Evolutionary conservation across 192 early-diverging fungal species (phyloP), one percentile per base, ranked within the genome.

Genomic region (Jimgerdemannia flammicorona): DNA sequence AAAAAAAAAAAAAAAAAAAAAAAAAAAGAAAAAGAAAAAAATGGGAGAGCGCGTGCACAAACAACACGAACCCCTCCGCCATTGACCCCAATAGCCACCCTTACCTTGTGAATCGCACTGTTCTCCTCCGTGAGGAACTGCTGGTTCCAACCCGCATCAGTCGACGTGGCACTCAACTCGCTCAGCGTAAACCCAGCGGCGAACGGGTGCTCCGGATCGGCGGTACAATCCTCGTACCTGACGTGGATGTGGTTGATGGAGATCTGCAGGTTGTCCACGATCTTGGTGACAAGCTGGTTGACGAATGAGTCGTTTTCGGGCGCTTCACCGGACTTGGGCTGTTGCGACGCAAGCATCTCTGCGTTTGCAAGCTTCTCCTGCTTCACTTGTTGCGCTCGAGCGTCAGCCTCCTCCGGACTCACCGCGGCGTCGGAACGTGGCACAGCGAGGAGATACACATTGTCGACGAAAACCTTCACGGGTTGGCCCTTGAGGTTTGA

Each of bases 211-310:
- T 85, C 86, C 17, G 91, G 91, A 77, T 91, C 91, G 70, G 91
- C 94, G 70, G 90, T 75, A 29, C 86, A 83, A 85, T 99, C 98
- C 76, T 98, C 98, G 81, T 97, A 99, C 40, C 97, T 85, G 70
- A 99, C 85, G 77, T 99, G 98, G 59, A 98, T 98, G 80, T 97
- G 95, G 67, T 93, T 91, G 75, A 99, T 96, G 8, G 93, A 91
- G 6, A 99, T 89, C 72, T 99, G 97, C 64, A 99, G 78, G 77
- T 99, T 99, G 78, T 99, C 97, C 3, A 99, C 88, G 43, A 99
- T 95, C 80, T 97, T 97, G 11, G 95, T 93, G 40, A 94, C 86
- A 43, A 99, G 86, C 83, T 95, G 95, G 69, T 93, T 91, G 40
- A 96, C 78, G 80, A 97, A 98, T 14, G 93, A 91, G n/a, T 91